Evolutionary conservation across 1,284 basidiomycete genomes (phyloP), one percentile per base, ranked within the genome.

Genomic region (Golubevia sp.): DNA sequence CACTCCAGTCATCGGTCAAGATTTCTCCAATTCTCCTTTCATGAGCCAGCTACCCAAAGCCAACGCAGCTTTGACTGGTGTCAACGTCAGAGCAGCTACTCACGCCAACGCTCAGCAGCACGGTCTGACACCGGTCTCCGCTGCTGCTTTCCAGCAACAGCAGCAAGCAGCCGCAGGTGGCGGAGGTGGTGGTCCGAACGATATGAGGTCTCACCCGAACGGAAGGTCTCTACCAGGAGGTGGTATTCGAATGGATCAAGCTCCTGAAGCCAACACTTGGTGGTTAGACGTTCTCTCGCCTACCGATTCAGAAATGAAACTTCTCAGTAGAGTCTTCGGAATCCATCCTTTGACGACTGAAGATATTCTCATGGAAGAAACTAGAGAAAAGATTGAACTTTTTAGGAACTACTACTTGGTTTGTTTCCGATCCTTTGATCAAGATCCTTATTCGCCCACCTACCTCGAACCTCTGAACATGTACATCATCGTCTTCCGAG

Each of bases 381-480:
- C 95, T 48, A 92, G 97, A 75, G 97, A 99, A 86, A 99, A 99
- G 88, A 99, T 99, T 75, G 97, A 99, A 84, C 88, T 99, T 20
- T 99, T 99, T 88, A 88, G 95, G 62, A 97, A 97, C 84, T 99
- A 99, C 84, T 99, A 98, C 84, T 90, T 99, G 56, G 97, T 99
- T 69, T 99, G 96, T 89, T 99, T 99, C 88, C 91, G 97, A 67
- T 93, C 93, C 66, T 99, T 99, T 86, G 97, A 99, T 85, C 97
- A 99, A 86, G 96, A 99, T 84, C 92, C 90, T 15, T 98, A 98
- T 86, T 94, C 92, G 76, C 94, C 96, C 7, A 99, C 94, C 0
- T 92, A 99, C 84, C 89, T 99, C 58, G 96, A 99, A 84, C 97
- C 97, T 27, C 87, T 99, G 66, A 99, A 99, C 86, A 98, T 98